Base-by-base conservation (phyloP, 768 basidiomycete species). In the Nevesoporus exiguus region DNA sequence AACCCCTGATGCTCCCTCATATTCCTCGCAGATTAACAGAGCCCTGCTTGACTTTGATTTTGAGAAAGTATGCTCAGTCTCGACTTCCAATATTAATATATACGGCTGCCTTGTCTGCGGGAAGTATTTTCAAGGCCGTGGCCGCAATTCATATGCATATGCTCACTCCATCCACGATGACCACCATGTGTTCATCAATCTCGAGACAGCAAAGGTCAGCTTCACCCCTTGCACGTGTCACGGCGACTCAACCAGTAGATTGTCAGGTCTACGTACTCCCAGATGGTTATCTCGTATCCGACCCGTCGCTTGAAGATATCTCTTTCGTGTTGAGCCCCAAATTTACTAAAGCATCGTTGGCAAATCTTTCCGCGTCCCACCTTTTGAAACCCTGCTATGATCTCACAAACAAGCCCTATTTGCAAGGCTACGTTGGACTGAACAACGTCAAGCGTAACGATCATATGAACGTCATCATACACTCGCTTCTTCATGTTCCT, bases 391-490 rank as follows among this genome's bases (percentile, higher is more conserved):
- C 85, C 17, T 93, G 91, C 2, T 96, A 93, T 65, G 96, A 98
- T 66, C 81, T 99, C 43, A 69, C 80, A 7, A 82, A 82, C 41
- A 86, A 85, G 57, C 80, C 90, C 24, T 99, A 98, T 72, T 73
- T 89, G 45, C 89, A 95, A 49, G 97, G 97, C 2, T 98, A 90
- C 70, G 85, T 98, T 66, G 97, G 97, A 43, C 77, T 99, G 47
- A 98, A 99, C 77, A 93, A 99, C 70, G 96, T 99, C 77, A 96
- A 97, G 73, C 77, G 83, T 63, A 96, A 98, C 71, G 96, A 98
- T 68, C 93, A 97, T 67, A 88, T 97, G 83, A 99, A 98, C 68
- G 95, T 97, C 58, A 84, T 98, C 65, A 89, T 98, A 47, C 95
- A 98, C 59, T 83, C 92, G 14, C 81, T 99, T 37, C 80, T 97